These are phyloP conservation scores for Trichoderma pleuroti DNA, from an alignment of 2,329 filamentous ascomycete species.

Conservation along the genomic window DNA sequence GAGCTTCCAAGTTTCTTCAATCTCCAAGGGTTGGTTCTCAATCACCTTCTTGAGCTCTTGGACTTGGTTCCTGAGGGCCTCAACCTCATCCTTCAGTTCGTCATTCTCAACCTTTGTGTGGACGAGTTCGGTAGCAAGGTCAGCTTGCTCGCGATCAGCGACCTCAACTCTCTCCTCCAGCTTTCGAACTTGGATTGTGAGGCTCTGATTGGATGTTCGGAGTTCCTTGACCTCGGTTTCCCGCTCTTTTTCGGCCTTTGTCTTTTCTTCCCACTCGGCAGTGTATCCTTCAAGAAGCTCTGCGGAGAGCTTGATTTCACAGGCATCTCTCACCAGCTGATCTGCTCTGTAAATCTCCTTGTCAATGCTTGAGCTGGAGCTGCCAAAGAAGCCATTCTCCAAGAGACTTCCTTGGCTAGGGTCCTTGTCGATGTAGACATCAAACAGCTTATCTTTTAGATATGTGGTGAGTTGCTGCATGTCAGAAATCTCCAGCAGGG, in stretches of 20 bases:
- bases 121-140: constrained; percentile 86
- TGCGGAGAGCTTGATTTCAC: constrained; percentile 77
- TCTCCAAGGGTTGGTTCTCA: constrained; percentile 82
- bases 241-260: constrained; percentile 73
- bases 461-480: constrained; percentile 87
- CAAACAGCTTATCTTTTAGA: constrained; percentile 90
- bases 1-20: constrained; percentile 74
- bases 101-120: constrained; percentile 92
- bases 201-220: constrained; percentile 60
- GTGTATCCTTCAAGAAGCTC: constrained; percentile 79
- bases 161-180: constrained; percentile 86
- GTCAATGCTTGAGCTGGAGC: constrained; percentile 80
- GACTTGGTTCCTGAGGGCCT: constrained; percentile 80
- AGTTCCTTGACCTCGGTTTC: constrained; percentile 77
- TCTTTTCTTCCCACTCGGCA: constrained; percentile 88
- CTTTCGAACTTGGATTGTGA: constrained; percentile 73
- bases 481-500: constrained; percentile 79
- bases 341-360: constrained; percentile 96
- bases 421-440: constrained; percentile 93
- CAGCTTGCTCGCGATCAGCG: constrained; percentile 85
- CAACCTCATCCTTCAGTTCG: constrained; percentile 82
- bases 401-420: constrained; percentile 90
- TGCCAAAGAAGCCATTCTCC: constrained; percentile 96
- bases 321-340: constrained; percentile 87
- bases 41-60: constrained; percentile 81